Evolutionary conservation across 2,329 filamentous ascomycete species (phyloP), one percentile per base, ranked within the genome.

Genomic region (Cadophora sp.): DNA sequence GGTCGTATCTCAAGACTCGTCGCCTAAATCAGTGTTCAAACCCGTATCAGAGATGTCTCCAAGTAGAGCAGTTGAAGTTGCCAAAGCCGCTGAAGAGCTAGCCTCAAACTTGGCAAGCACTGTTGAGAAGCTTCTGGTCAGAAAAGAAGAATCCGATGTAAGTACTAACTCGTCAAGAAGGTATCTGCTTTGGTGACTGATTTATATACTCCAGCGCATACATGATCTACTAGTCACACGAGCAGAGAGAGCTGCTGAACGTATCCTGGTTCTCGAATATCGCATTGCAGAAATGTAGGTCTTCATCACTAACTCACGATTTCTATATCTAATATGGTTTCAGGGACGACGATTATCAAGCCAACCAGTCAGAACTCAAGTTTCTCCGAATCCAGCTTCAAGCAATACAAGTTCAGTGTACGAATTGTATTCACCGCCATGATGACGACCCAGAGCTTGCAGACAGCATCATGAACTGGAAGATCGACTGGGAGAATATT

Each of bases 311-410:
- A 26, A 34, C 26, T 48, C n/a, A 56, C 27, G 31, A 5, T 37
- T 40, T 31, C 76, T 81, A 19, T 37, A 77, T 53, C 62, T 68
- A 53, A 69, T 34, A 16, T 34, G n/a, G 62, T 62, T 55, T 53
- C 68, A 89, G 84, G 72, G 87, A 87, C 75, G 80, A 84, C 46
- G 85, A 89, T 72, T 81, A 86, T 27, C 80, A 84, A 60, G 82
- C 85, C 72, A 85, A 85, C 74, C 86, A 89, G 70, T 84, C 87
- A 50, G 87, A 90, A 75, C 82, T 91, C 31, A 83, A 85, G 55
- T 87, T 87, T 75, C 82, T 89, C 51, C 85, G 87, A 67, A 86
- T 92, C 69, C 85, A 87, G 75, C 82, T 89, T 70, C 87, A 88
- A 71, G 87, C 85, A 26, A 84, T 90, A 72, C 87, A 90, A 79